phyloP scores from a whole-genome alignment of 441 rosid species.

The Brassica hybrid region DNA sequence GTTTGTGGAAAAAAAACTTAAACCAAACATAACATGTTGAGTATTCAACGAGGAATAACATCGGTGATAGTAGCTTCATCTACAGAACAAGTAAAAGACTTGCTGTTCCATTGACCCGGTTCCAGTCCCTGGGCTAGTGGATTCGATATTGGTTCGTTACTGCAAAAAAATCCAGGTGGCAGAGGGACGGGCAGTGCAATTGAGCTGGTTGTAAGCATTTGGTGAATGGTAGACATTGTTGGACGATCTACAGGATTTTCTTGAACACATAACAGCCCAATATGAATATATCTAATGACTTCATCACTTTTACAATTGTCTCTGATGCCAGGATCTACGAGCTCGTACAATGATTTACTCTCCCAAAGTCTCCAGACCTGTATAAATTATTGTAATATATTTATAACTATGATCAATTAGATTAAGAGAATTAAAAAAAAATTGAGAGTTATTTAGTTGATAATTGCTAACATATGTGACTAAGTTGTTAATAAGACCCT shows the following conservation, averaged over 20 bases:
- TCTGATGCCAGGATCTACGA: conserved; percentile 1
- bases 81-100: conserved; percentile 6
- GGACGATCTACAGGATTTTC: conserved; percentile 53
- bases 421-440: neutral
- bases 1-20: neutral
- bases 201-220: conserved; percentile 25
- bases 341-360: conserved; percentile 32
- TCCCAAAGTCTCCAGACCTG: conserved; percentile 26
- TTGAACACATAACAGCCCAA: conserved; percentile 60
- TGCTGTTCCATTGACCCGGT: neutral
- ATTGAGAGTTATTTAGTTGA: neutral
- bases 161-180: conserved; percentile 13
- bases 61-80: conserved; percentile 6
- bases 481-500: conserved; percentile 20
- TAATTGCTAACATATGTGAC: conserved; percentile 42
- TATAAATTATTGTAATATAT: neutral
- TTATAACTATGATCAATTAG: neutral
- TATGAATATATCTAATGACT: conserved; percentile 35
- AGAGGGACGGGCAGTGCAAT: neutral
- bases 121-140: neutral
- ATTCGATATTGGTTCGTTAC: neutral
- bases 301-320: neutral
- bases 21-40: neutral
- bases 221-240: conserved; percentile 27
- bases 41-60: conserved; percentile 1